Evolutionary conservation across 306 rosid genomes (phyloP), one percentile per base, ranked within the genome.

Genomic region (Lathyrus oleraceus): DNA sequence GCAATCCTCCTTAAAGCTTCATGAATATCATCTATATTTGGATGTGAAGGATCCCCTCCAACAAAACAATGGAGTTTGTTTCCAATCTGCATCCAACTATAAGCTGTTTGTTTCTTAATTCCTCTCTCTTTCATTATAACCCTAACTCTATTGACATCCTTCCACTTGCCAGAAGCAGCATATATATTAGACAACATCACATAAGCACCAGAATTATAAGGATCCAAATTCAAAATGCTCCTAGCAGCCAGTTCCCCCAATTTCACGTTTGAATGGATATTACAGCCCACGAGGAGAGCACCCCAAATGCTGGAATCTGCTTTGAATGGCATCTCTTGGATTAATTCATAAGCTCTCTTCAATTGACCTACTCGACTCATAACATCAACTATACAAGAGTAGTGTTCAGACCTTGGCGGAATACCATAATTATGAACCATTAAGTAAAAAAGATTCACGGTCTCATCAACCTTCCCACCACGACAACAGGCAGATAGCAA

Each of bases 181-280:
- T 82, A 82, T 39, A 82, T 79, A 67, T 82, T 82, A 32, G 86
- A 82, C 59, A 79, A 62, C 86, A 67, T 38, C 39, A 82, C 83
- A 79, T 67, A 75, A 23, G 86, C 83, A 61, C 86, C 79, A 12
- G 86, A 79, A 61, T 69, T 67, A 79, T 6, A 61, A 56, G 86
- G 84, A 72, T 79, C 74, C 77, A 76, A 68, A 56, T 49, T 25
- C 74, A 76, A 71, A 71, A 83, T 67, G 64, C 36, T 71, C 40
- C 45, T 17, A 21, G 83, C 83, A 10, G 83, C 83, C 49, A 71
- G 44, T 75, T 82, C 81, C 45, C 86, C 83, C 70, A 82, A 28
- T 39, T 82, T 17, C 63, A 82, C 70, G 43, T 78, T 79, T 36
- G 44, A 76, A 71, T 82, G 82, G 72, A 82, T 71, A 56, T 63